Conservation (phyloP, 257 asterid genomes). For the Ilex aquifolium region DNA sequence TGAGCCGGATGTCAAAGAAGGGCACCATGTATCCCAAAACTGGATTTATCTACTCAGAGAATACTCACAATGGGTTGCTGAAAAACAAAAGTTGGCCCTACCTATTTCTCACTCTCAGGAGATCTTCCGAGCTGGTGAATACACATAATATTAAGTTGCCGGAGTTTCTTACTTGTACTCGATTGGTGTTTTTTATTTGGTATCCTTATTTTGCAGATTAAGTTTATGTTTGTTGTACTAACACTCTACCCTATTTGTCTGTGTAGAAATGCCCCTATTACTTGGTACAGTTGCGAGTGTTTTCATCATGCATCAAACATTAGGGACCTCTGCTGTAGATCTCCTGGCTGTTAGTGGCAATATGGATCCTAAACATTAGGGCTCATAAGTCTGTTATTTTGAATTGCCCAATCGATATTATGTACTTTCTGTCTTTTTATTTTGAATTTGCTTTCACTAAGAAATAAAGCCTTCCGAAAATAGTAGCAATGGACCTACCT, state of each 20-base stretch:
- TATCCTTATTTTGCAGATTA: constrained; percentile 3
- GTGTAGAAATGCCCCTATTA: constrained; percentile 65
- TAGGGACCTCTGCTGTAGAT: constrained; percentile 46
- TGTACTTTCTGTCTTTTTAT: too few species aligned
- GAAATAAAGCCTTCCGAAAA: too few species aligned
- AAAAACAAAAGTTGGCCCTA: constrained; percentile 36
- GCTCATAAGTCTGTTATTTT: too few species aligned
- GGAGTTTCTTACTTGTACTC: neutral
- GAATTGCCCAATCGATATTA: too few species aligned
- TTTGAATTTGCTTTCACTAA: too few species aligned
- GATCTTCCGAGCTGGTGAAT: constrained; percentile 43
- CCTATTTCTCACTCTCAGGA: constrained; percentile 38
- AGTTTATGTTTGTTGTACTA: constrained; percentile 9
- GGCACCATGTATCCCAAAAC: constrained; percentile 21
- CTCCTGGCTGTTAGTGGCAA: constrained; percentile 53
- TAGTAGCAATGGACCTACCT: too few species aligned
- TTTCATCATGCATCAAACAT: constrained; percentile 55
- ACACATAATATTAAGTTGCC: constrained; percentile 3
- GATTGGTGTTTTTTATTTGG: neutral
- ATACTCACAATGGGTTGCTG: constrained; percentile 36
- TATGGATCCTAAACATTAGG: constrained; percentile 49
- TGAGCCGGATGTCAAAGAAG: constrained; percentile 27
- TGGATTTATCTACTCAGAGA: constrained; percentile 55
- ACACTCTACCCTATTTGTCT: constrained; percentile 16
- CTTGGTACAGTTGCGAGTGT: constrained; percentile 69